Base-by-base conservation (phyloP, 129 eudicot genomes). In the Pulicaria dysenterica region DNA sequence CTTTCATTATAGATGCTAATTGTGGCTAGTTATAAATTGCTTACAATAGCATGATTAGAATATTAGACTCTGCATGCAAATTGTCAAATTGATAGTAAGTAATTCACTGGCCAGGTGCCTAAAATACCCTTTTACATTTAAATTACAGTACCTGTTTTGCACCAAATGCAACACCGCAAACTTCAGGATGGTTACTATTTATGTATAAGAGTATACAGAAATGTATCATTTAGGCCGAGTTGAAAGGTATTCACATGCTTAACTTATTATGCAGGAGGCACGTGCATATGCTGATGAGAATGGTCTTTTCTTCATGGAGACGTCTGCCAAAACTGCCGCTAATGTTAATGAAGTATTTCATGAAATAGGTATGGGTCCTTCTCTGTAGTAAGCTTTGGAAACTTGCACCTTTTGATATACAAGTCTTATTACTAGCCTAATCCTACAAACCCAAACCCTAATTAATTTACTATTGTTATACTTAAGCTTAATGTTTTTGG, bases 311-410 rank as follows among this genome's bases (percentile, higher is more conserved):
- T 85, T 90, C 82, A 73, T 87, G 88, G 96, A 93, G 81, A 93
- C 98, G 64, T 93, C 98, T 69, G 98, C 98, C 39, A 93, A 93
- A 81, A 89, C 98, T 53, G 95, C 98, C 51, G 85, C 74, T 24
- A 93, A 93, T 80, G 98, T 93, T 46, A 85, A 93, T 76, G 98
- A 90, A 24, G 78, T 87, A 43, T 93, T 93, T 75, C 80, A 89
- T 69, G 98, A 93, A 81, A 93, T 90, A 78, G 98, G 98, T 93
- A 54, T 36, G 83, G 72, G 34, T 6, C 19, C 6, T 47, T 57
- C 42, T 60, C 5, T 17, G 13, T 24, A 31, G 60, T 24, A 60
- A 54, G 58, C 36, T 75, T 50, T 67, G 10, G 40, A 24, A 63
- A 17, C 31, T 69, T 11, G 7, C 19, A 7, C 49, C 17, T 58